These are phyloP conservation scores for Russula sp. DNA, from an alignment of 768 basidiomycete genomes.

Conservation along the genomic window DNA sequence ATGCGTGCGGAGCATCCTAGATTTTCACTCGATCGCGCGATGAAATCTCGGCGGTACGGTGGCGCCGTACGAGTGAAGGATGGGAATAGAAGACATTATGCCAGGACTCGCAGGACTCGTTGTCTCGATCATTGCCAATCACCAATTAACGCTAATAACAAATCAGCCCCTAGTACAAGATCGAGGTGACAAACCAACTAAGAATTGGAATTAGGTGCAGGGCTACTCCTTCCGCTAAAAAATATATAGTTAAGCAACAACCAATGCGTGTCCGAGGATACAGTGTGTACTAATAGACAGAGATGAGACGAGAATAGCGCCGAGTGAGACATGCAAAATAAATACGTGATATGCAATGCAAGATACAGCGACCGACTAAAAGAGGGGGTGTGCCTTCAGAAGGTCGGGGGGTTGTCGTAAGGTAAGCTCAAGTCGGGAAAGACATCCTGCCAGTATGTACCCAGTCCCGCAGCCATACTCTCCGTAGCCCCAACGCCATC, in stretches of 20 bases:
- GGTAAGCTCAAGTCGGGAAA: slow-evolving; percentile 2
- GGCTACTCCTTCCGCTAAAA: slow-evolving; percentile 18
- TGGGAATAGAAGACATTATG: background rate
- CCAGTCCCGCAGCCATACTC: background rate
- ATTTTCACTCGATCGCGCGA: slow-evolving; percentile 12
- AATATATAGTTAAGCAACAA: slow-evolving; percentile 24
- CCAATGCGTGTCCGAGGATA: slow-evolving; percentile 20
- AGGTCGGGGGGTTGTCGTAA: slow-evolving; percentile 4
- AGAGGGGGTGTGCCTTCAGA: slow-evolving; percentile 6
- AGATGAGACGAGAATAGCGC: slow-evolving; percentile 13
- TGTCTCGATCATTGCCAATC: background rate
- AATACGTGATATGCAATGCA: background rate
- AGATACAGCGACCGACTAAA: background rate
- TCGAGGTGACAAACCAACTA: background rate
- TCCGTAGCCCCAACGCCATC: background rate
- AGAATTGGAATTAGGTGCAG: slow-evolving; percentile 12
- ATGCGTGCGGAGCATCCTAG: background rate
- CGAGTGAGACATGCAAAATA: background rate
- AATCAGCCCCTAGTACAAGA: background rate
- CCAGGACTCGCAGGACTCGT: background rate
- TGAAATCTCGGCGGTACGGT: slow-evolving; percentile 8
- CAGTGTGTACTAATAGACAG: slow-evolving; percentile 16
- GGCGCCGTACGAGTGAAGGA: background rate
- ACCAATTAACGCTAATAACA: background rate
- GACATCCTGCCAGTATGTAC: slow-evolving; percentile 18